These are phyloP conservation scores for Peterozyma toletana DNA, from an alignment of 805 yeast genomes.

Conservation along the genomic window DNA sequence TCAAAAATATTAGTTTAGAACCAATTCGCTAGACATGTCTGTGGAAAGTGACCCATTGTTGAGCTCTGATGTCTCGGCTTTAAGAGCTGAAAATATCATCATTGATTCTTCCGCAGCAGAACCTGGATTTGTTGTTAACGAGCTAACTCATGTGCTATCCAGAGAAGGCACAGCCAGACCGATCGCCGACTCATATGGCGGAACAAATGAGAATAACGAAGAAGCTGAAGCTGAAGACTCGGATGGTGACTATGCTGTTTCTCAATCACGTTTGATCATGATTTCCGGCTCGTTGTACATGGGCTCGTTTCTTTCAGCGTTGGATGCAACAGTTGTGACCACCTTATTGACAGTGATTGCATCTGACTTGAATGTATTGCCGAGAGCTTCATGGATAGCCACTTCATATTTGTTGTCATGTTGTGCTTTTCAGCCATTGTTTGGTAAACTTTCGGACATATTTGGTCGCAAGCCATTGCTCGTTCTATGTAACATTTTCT, in stretches of 20 bases:
- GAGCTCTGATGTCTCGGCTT: not conserved
- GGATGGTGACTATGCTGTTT: constrained; percentile 21
- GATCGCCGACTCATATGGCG: not conserved
- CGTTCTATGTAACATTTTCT: constrained; percentile 22
- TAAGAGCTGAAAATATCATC: not conserved
- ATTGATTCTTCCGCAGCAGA: constrained; percentile 8
- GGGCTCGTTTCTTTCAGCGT: constrained; percentile 32
- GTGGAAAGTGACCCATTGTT: not conserved
- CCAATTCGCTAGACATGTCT: no score
- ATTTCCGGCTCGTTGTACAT: constrained; percentile 25
- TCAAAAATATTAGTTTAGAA: no score
- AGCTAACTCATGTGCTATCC: constrained; percentile 8
- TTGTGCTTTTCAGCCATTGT: constrained; percentile 47
- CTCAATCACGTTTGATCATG: constrained; percentile 20
- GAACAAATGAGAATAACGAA: not conserved
- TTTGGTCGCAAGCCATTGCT: constrained; percentile 40
- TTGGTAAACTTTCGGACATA: constrained; percentile 48
- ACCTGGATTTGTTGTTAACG: constrained; percentile 11
- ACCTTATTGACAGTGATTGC: constrained; percentile 44
- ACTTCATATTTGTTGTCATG: constrained; percentile 32
- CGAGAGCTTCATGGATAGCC: constrained; percentile 35
- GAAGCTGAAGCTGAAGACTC: constrained; percentile 1
- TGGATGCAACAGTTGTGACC: constrained; percentile 50
- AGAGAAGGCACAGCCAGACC: not conserved
- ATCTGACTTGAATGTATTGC: constrained; percentile 39